Base-by-base conservation (phyloP, 768 basidiomycete species). In the Serendipita sp. region DNA sequence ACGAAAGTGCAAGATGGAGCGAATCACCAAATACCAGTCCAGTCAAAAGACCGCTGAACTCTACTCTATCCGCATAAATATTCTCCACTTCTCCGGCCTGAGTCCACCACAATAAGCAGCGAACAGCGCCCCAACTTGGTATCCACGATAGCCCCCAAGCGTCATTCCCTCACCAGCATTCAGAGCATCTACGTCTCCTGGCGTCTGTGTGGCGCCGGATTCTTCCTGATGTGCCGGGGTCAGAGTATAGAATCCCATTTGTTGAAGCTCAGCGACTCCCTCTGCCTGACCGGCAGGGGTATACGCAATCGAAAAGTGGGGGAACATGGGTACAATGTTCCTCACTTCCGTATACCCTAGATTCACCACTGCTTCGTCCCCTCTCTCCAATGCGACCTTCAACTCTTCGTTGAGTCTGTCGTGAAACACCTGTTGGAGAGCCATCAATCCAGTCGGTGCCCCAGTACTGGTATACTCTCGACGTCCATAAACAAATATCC, bases 241-340 rank as follows among this genome's bases (percentile, higher is more conserved):
- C 5, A 7, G 48, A 8, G 30, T 32, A 8, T 18, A 51, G 7
- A 51, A 8, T 18, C 48, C 48, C 48, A 32, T 51, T 32, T 51
- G 18, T 36, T 60, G 16, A 10, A 60, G 23, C 10, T 60, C 56
- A 10, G 23, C 8, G 18, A 60, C 56, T 28, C 56, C 35, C 3
- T 60, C 56, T 3, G 23, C 7, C 34, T 60, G 56, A 4, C 56
- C 56, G 10, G 10, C 35, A 16, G 23, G 23, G 10, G 56, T 60
- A 36, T 60, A 60, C n/a, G 56, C 56, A 30, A 60, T 23, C 23
- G 56, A 60, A 60, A 60, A 32, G n/a, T 60, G 56, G 32, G 56
- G 56, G 32, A 60, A 60, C 18, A n/a, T 28, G 10, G 23, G 23
- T 8, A 60, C 56, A 35, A 60, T 60, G 34, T 60, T 60, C 23